Evolutionary conservation across 2,329 filamentous ascomycete species (phyloP).

Genomic region (Thielaviopsis musarum): DNA sequence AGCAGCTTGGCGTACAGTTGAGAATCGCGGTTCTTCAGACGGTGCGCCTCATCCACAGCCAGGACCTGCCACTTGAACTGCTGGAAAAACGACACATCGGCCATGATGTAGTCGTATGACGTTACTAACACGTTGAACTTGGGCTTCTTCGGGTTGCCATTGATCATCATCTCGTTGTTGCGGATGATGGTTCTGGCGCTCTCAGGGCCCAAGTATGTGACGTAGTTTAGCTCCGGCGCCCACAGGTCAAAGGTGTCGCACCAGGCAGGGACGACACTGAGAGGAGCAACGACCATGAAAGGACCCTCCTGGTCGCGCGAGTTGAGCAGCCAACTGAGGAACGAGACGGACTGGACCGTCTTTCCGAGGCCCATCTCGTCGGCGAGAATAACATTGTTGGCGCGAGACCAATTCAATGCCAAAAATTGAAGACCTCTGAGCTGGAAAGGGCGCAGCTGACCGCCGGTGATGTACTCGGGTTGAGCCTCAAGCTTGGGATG

Average conservation of each 20-base stretch:
- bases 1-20: slow-evolving; percentile 76
- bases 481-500: slow-evolving; percentile 63
- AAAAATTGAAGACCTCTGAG: slow-evolving; percentile 89
- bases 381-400: slow-evolving; percentile 89
- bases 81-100: slow-evolving; percentile 67
- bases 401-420: slow-evolving; percentile 85
- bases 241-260: slow-evolving; percentile 94
- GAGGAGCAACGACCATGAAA: slow-evolving; percentile 89
- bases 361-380: slow-evolving; percentile 99
- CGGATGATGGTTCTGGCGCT: slow-evolving; percentile 72
- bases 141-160: slow-evolving; percentile 71
- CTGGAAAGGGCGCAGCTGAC: slow-evolving; percentile 83
- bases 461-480: slow-evolving; percentile 68
- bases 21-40: slow-evolving; percentile 89
- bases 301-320: slow-evolving; percentile 80
- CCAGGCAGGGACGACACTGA: slow-evolving; percentile 96
- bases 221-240: slow-evolving; percentile 92
- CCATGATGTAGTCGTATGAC: slow-evolving; percentile 90
- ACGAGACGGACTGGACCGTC: slow-evolving; percentile 92
- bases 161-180: slow-evolving; percentile 75
- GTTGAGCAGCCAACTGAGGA: slow-evolving; percentile 93
- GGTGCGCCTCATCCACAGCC: slow-evolving; percentile 90
- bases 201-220: slow-evolving; percentile 87
- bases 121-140: slow-evolving; percentile 98
- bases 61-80: slow-evolving; percentile 96